Evolutionary conservation across 331 rosid genomes (phyloP).

Genomic region (Saraca asoca): DNA sequence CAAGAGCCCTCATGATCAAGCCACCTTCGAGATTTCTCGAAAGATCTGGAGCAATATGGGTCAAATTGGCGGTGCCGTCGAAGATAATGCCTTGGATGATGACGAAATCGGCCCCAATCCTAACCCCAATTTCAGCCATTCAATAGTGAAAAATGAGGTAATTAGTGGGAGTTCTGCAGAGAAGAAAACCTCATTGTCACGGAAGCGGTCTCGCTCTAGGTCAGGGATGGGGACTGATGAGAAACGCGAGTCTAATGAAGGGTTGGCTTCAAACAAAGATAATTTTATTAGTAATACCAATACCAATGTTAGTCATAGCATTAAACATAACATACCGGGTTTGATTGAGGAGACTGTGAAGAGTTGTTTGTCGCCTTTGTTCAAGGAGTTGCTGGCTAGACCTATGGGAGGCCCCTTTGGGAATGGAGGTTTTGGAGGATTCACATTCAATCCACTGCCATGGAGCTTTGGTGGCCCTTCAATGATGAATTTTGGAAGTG

Average conservation of each 20-base stretch:
- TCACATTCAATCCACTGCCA: slow-evolving; percentile 45
- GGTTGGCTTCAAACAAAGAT: slow-evolving; percentile 38
- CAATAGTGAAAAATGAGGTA: slow-evolving; percentile 31
- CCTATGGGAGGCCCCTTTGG: slow-evolving; percentile 48
- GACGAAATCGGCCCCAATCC: slow-evolving; percentile 44
- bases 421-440: slow-evolving; percentile 45
- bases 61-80: slow-evolving; percentile 39
- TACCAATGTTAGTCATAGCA: slow-evolving; percentile 2
- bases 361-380: slow-evolving; percentile 62
- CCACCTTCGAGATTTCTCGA: slow-evolving; percentile 65
- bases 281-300: slow-evolving; percentile 27
- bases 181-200: slow-evolving; percentile 40
- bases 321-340: slow-evolving; percentile 35
- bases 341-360: slow-evolving; percentile 62
- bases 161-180: slow-evolving; percentile 34
- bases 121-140: slow-evolving; percentile 27
- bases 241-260: slow-evolving; percentile 44
- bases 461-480: slow-evolving; percentile 31
- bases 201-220: slow-evolving; percentile 52
- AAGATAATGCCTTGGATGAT: slow-evolving; percentile 48
- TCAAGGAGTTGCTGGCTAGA: slow-evolving; percentile 51
- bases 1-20: slow-evolving; percentile 64
- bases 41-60: slow-evolving; percentile 64
- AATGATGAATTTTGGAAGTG: slow-evolving; percentile 26
- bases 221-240: slow-evolving; percentile 38